A percentile compares a stretch with the other conserved stretches of the same genome.
Evolutionary conservation across 2,329 filamentous ascomycete genomes (phyloP).

Genomic region (Penicillium rolfsii): DNA sequence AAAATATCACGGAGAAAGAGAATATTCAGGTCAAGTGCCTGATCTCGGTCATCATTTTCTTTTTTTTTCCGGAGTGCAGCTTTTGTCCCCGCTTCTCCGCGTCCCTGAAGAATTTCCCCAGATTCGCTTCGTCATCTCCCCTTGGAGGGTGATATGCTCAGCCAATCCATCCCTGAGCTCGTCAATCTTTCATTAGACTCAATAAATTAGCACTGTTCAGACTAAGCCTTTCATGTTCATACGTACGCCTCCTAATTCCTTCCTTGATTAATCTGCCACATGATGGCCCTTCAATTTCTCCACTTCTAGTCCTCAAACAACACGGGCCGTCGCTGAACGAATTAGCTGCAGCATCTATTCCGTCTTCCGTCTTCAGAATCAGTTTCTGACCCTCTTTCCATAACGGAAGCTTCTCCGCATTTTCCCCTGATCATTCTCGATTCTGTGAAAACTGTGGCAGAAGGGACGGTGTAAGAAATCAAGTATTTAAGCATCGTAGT

Average conservation of each 20-base stretch:
- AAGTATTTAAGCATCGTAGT: background rate
- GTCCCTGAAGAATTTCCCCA: slow-evolving; percentile 5
- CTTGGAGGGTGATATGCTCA: too few relatives aligned
- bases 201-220: background rate
- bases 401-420: slow-evolving; percentile 24
- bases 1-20: background rate
- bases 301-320: slow-evolving; percentile 22
- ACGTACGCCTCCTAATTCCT: background rate
- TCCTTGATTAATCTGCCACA: slow-evolving; percentile 11
- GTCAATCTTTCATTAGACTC: background rate
- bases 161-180: background rate
- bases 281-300: background rate
- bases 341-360: background rate
- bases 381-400: slow-evolving; percentile 10
- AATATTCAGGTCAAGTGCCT: background rate
- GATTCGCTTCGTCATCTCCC: background rate
- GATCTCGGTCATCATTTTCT: background rate
- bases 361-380: background rate
- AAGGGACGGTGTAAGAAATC: background rate
- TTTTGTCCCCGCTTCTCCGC: background rate
- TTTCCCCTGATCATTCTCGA: background rate
- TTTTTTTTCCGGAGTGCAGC: slow-evolving; percentile 3
- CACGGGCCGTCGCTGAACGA: slow-evolving; percentile 16
- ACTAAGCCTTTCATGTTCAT: background rate
- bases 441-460: background rate